Evolutionary conservation across 441 rosid genomes (phyloP).

Genomic region (Pelargonium cotyledonis): DNA sequence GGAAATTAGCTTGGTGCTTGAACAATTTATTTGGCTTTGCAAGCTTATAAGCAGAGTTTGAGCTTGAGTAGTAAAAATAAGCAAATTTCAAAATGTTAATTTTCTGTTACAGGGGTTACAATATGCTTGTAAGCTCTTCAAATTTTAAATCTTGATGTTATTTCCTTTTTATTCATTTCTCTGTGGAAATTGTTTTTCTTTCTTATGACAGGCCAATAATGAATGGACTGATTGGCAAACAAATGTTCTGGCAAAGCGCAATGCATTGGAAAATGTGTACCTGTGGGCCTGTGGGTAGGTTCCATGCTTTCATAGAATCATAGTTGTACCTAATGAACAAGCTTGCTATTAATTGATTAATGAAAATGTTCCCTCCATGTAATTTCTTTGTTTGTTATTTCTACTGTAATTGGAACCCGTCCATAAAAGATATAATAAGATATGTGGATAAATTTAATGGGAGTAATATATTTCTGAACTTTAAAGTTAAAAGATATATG

Average conservation of each 20-base stretch:
- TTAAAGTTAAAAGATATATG: neutral
- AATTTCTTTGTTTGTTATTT: neutral
- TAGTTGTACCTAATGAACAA: neutral
- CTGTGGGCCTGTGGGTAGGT: conserved; percentile 96
- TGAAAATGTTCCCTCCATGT: neutral
- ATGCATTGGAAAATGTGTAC: conserved; percentile 77
- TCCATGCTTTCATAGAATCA: conserved; percentile 26
- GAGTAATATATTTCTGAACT: neutral
- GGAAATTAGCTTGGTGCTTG: neutral
- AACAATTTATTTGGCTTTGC: neutral
- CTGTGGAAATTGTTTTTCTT: neutral
- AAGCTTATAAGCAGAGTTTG: neutral
- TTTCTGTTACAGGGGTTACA: neutral
- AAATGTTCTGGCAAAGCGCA: conserved; percentile 65
- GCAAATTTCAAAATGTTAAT: neutral
- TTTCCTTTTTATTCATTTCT: conserved; percentile 6
- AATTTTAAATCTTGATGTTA: neutral
- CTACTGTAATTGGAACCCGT: neutral
- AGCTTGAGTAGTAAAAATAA: neutral
- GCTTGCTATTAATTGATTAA: neutral
- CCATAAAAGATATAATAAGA: neutral
- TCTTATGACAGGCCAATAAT: conserved; percentile 50
- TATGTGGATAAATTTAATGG: neutral
- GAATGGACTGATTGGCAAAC: conserved; percentile 81
- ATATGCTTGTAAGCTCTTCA: neutral